phyloP scores from a whole-genome alignment of 306 rosid genomes.

The Sicyos baderoa region DNA sequence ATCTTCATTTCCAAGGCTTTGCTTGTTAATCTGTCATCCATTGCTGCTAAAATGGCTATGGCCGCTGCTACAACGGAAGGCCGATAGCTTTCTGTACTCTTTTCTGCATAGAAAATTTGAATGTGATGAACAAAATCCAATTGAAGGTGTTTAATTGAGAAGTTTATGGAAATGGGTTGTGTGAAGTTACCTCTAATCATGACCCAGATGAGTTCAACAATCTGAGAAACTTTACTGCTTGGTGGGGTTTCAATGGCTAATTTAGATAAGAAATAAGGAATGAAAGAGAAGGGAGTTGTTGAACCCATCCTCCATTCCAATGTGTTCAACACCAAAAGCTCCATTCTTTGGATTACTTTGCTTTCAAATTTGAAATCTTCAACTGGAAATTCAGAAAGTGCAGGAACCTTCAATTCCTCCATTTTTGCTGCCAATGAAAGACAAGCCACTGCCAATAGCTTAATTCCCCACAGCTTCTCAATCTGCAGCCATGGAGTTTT shows the following conservation, averaged over 20 bases:
- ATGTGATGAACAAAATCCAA: not conserved
- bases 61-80: constrained; percentile 80
- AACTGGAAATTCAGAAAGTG: constrained; percentile 36
- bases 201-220: constrained; percentile 38
- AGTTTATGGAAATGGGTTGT: not conserved
- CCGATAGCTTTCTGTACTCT: constrained; percentile 42
- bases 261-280: constrained; percentile 48
- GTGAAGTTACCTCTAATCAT: constrained; percentile 42
- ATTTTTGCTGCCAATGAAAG: constrained; percentile 73
- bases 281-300: constrained; percentile 56
- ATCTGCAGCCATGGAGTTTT: constrained; percentile 34
- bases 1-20: constrained; percentile 48
- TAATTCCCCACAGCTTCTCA: constrained; percentile 53
- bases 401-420: constrained; percentile 55
- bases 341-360: constrained; percentile 54
- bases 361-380: constrained; percentile 45
- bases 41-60: constrained; percentile 52
- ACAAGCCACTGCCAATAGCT: constrained; percentile 61
- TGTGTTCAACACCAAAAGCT: constrained; percentile 63
- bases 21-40: constrained; percentile 43
- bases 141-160: not conserved
- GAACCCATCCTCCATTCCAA: constrained; percentile 62
- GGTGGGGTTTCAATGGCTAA: constrained; percentile 39
- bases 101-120: constrained; percentile 36
- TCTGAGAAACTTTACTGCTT: constrained; percentile 23